phyloP scores from a whole-genome alignment of 371 early-diverging fungal species.

The Lichtheimia corymbifera region DNA sequence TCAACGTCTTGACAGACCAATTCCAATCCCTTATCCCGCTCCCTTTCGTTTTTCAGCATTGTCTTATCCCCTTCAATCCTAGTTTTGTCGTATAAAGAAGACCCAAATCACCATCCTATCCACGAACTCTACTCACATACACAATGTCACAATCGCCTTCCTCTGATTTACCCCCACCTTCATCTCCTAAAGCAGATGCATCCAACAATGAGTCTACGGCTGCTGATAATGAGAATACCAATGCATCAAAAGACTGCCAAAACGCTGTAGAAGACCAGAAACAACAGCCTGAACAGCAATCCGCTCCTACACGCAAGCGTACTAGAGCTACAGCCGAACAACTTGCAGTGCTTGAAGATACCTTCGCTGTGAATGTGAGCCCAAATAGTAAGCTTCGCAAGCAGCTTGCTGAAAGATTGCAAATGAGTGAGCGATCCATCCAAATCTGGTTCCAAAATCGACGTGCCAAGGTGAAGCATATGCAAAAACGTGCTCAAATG shows the following conservation, averaged over 20 bases:
- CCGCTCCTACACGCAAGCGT: constrained; percentile 48
- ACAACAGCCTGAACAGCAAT: constrained; percentile 2
- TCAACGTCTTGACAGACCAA: constrained; percentile 7
- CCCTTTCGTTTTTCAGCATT: constrained; percentile 2
- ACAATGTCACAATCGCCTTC: constrained; percentile 10
- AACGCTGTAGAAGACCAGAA: constrained; percentile 4
- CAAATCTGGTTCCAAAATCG: constrained; percentile 99
- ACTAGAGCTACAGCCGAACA: constrained; percentile 77
- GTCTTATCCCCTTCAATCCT: too few relatives aligned
- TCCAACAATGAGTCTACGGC: background rate
- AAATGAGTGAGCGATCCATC: constrained; percentile 91
- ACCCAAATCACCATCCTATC: background rate
- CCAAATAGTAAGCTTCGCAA: constrained; percentile 84
- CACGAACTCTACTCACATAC: constrained; percentile 1
- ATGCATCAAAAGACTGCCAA: background rate
- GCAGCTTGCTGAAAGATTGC: constrained; percentile 80
- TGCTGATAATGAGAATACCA: constrained; percentile 2
- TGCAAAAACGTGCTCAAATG: constrained; percentile 60
- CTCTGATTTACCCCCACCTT: background rate
- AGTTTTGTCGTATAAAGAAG: background rate
- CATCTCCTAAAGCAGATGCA: constrained; percentile 8
- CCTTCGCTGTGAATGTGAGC: constrained; percentile 69
- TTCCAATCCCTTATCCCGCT: constrained; percentile 12
- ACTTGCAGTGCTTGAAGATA: constrained; percentile 73
- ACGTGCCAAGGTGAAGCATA: constrained; percentile 89